Conservation (phyloP, 73 alveolate species). For the Paraurostyla sp. region DNA sequence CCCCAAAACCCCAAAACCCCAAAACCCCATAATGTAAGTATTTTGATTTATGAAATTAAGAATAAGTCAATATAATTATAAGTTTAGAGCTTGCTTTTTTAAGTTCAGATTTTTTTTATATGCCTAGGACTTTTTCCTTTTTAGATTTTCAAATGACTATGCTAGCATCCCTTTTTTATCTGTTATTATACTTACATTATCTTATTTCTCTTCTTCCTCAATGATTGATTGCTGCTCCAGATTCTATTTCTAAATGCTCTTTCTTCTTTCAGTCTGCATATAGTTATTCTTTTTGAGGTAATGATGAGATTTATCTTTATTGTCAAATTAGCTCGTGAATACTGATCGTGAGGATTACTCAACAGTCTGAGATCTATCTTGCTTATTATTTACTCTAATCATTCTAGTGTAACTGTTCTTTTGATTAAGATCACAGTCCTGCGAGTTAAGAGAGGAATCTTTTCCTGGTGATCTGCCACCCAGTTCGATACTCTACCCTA, state of each 20-base stretch:
- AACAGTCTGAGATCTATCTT: neutral
- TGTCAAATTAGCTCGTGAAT: neutral
- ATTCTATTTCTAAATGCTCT: neutral
- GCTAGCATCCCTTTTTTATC: neutral
- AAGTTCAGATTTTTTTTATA: neutral
- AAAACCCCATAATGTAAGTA: too few species aligned
- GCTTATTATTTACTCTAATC: neutral
- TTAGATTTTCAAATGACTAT: neutral
- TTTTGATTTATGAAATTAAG: neutral
- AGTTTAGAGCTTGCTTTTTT: neutral
- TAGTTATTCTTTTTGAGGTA: neutral
- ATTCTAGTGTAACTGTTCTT: neutral
- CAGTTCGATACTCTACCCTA: neutral
- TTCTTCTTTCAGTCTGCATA: neutral
- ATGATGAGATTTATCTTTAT: neutral
- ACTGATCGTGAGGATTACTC: neutral
- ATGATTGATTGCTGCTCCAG: neutral
- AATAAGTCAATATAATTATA: too few species aligned
- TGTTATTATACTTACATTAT: neutral
- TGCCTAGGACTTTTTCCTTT: constrained; percentile 7
- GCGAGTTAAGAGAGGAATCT: neutral
- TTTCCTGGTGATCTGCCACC: neutral
- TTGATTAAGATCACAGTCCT: neutral
- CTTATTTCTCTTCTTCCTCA: neutral
- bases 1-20: too few species aligned